phyloP scores from a whole-genome alignment of 352 stramenopile species.

The Thalassiosira pacifica region DNA sequence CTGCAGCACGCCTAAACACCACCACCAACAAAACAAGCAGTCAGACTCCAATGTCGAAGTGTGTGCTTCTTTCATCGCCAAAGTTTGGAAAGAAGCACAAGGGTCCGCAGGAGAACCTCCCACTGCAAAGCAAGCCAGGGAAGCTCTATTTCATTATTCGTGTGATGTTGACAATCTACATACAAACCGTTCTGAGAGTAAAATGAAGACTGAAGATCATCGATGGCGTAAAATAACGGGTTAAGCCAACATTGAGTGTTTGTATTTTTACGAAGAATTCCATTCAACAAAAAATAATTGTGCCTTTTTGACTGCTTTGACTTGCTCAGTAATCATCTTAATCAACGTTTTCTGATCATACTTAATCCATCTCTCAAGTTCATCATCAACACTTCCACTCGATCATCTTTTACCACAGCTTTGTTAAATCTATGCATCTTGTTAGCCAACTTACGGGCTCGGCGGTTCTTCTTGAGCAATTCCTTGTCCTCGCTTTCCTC shows the following conservation, averaged over 20 bases:
- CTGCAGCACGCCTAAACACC: background rate
- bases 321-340: too few relatives aligned
- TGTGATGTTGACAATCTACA: too few relatives aligned
- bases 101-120: background rate
- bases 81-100: background rate
- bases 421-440: constrained; percentile 92
- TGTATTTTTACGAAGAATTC: too few relatives aligned
- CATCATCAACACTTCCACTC: constrained; percentile 89
- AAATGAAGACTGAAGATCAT: too few relatives aligned
- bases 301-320: too few relatives aligned
- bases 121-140: too few relatives aligned
- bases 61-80: background rate
- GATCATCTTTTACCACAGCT: constrained; percentile 87
- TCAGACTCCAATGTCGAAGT: background rate
- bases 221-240: too few relatives aligned
- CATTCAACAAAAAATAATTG: too few relatives aligned
- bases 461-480: constrained; percentile 69
- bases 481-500: constrained; percentile 54
- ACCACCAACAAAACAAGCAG: background rate
- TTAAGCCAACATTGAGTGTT: too few relatives aligned
- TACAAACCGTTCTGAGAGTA: too few relatives aligned
- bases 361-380: constrained; percentile 93
- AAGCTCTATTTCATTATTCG: too few relatives aligned
- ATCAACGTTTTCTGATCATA: constrained; percentile 80
- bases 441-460: constrained; percentile 81